phyloP scores from a whole-genome alignment of 2,329 filamentous ascomycete genomes.

The Karstenula rhodostoma region DNA sequence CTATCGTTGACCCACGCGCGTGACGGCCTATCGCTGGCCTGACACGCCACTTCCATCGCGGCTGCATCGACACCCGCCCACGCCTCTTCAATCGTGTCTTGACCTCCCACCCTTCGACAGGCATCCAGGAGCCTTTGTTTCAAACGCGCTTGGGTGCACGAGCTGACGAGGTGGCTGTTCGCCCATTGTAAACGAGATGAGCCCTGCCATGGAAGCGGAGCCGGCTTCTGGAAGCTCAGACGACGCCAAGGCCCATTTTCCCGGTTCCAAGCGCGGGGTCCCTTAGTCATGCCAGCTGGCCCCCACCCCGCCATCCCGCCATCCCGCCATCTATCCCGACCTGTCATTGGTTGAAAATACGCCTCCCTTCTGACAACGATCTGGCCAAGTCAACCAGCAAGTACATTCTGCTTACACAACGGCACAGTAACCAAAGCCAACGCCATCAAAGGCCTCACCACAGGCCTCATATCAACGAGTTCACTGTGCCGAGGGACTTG shows the following conservation, averaged over 20 bases:
- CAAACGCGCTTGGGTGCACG: conserved; percentile 1
- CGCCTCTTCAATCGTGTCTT: neutral
- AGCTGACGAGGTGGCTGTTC: conserved; percentile 14
- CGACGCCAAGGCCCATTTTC: conserved; percentile 6
- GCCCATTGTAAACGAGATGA: conserved; percentile 21
- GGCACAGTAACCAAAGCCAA: conserved; percentile 40
- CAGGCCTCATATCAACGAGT: conserved; percentile 50
- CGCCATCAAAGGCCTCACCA: conserved; percentile 50
- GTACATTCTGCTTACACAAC: neutral
- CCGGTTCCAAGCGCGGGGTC: neutral
- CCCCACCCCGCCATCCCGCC: neutral
- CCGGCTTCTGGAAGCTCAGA: conserved; percentile 6
- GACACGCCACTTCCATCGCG: conserved; percentile 29
- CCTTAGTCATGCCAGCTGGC: conserved; percentile 7
- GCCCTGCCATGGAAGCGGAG: conserved; percentile 4
- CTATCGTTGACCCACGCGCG: conserved; percentile 27
- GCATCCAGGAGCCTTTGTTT: conserved; percentile 2
- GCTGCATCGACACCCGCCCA: conserved; percentile 24
- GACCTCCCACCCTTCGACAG: neutral
- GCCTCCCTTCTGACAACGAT: too few relatives aligned
- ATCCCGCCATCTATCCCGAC: too few relatives aligned
- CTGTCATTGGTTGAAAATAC: too few relatives aligned
- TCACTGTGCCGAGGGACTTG: conserved; percentile 42
- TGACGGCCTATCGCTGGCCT: conserved; percentile 34
- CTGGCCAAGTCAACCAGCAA: neutral